Percentiles rank a stretch among this genome's conserved stretches.
Conservation (phyloP, 2,329 filamentous ascomycete genomes). For the Phoma sp. region DNA sequence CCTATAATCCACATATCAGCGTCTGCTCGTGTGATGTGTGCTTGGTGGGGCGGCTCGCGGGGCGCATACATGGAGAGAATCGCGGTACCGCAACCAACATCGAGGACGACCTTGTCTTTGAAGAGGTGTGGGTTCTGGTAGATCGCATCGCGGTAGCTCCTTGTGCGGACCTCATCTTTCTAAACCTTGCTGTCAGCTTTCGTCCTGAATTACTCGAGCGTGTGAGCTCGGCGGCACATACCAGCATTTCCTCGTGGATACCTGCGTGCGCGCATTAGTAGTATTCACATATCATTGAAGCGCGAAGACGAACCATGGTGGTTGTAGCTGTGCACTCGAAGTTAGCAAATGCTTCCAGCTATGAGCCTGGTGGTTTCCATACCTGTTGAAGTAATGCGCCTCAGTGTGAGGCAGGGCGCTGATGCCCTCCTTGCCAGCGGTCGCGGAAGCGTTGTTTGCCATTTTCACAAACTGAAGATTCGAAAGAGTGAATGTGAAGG, state of each 20-base stretch:
- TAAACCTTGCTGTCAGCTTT: constrained; percentile 47
- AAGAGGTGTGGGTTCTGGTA: constrained; percentile 95
- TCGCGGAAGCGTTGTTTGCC: constrained; percentile 34
- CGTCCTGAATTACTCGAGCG: not conserved
- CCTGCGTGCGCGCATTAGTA: constrained; percentile 63
- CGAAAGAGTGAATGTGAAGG: constrained; percentile 11
- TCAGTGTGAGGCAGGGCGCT: constrained; percentile 86
- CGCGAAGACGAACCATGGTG: constrained; percentile 78
- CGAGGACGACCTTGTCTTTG: constrained; percentile 91
- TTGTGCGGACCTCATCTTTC: constrained; percentile 98
- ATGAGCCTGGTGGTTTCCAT: constrained; percentile 38
- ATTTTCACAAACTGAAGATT: constrained; percentile 22
- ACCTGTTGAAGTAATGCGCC: constrained; percentile 99
- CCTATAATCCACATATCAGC: constrained; percentile 60
- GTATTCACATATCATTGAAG: constrained; percentile 37
- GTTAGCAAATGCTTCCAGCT: constrained; percentile 46
- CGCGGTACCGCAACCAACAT: constrained; percentile 95
- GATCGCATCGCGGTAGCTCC: constrained; percentile 96
- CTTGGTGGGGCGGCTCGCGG: constrained; percentile 16
- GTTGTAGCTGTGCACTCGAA: constrained; percentile 74
- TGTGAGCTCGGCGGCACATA: constrained; percentile 57
- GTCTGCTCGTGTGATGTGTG: constrained; percentile 20
- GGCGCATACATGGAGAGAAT: constrained; percentile 93
- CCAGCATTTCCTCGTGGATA: constrained; percentile 98
- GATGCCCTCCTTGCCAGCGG: constrained; percentile 41